A percentile compares a stretch with the other conserved stretches of the same genome.
These are phyloP conservation scores for Coemansia sp. DNA, from an alignment of 192 early-diverging fungal genomes.

Conservation along the genomic window DNA sequence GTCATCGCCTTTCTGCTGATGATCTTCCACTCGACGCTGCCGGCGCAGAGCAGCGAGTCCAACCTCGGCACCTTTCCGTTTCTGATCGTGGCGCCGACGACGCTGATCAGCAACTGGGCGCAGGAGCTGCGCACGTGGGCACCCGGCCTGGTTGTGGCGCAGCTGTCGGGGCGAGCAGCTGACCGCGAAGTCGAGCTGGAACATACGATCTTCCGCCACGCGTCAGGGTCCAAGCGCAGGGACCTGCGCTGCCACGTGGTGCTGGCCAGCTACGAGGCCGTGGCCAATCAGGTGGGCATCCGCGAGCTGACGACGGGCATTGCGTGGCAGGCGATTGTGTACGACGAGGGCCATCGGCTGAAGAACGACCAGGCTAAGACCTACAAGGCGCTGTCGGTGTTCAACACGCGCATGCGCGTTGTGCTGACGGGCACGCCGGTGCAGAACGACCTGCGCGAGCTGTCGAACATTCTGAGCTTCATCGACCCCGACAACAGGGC, in stretches of 20 bases:
- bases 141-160: slow-evolving; percentile 85
- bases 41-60: slow-evolving; percentile 31
- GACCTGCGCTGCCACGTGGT: slow-evolving; percentile 86
- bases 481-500: slow-evolving; percentile 80
- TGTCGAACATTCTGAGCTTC: slow-evolving; percentile 84
- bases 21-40: slow-evolving; percentile 60
- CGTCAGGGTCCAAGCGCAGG: neutral
- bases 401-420: slow-evolving; percentile 80
- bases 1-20: slow-evolving; percentile 86
- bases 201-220: slow-evolving; percentile 27
- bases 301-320: slow-evolving; percentile 59
- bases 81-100: slow-evolving; percentile 91
- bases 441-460: slow-evolving; percentile 91
- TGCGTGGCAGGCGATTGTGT: slow-evolving; percentile 84
- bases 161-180: slow-evolving; percentile 75
- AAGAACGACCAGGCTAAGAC: slow-evolving; percentile 91
- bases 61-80: slow-evolving; percentile 86
- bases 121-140: slow-evolving; percentile 92
- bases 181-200: slow-evolving; percentile 65
- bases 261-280: slow-evolving; percentile 94
- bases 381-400: slow-evolving; percentile 77
- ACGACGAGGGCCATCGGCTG: slow-evolving; percentile 97
- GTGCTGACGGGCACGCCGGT: slow-evolving; percentile 97
- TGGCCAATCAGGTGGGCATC: slow-evolving; percentile 72
- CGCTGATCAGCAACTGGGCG: slow-evolving; percentile 92